Base-by-base conservation (phyloP, 192 early-diverging fungal species). In the Podila minutissima region DNA sequence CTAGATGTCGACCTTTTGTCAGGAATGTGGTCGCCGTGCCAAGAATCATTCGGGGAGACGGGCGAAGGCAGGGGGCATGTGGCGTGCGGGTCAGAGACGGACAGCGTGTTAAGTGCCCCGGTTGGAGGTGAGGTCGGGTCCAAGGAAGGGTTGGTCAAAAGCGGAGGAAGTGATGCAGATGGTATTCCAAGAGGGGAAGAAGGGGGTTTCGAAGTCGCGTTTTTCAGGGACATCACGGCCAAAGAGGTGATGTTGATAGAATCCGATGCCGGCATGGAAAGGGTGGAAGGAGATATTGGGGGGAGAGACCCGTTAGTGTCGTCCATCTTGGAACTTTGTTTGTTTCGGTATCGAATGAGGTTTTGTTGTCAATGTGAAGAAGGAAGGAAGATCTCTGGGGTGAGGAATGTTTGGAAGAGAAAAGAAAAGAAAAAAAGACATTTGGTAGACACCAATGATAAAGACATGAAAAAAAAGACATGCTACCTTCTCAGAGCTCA, bases 221-320 rank as follows among this genome's bases (percentile, higher is more conserved):
- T 60, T 24, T 19, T 60, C 26, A 60, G 59, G 28, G 59, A 60
- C 13, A 31, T 2, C 28, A 60, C 59, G 28, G 59, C 9, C 48
- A 31, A 50, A 33, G 19, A 17, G 51, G 22, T 33, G 41, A 58
- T 13, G 29, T 17, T 28, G 20, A 57, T 60, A 2, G 38, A 2
- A 59, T 37, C 41, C 31, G 68, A 22, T 26, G 67, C 29, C 33
- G 37, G 57, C 35, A 69, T 60, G 24, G 67, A 69, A 2, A 15
- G 15, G 15, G 35, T 37, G 35, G 41, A 46, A 24, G 53, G 53
- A 55, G 53, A 55, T n/a, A 26, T 26, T 5, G 24, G n/a, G 5
- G 20, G 53, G n/a, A 55, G 53, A 22, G 9, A 55, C 24, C 8
- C 24, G 53, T 24, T 55, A 55, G 20, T 55, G n/a, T n/a, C 5